Base-by-base conservation (phyloP, 768 basidiomycete genomes). In the Leccinum broughii region DNA sequence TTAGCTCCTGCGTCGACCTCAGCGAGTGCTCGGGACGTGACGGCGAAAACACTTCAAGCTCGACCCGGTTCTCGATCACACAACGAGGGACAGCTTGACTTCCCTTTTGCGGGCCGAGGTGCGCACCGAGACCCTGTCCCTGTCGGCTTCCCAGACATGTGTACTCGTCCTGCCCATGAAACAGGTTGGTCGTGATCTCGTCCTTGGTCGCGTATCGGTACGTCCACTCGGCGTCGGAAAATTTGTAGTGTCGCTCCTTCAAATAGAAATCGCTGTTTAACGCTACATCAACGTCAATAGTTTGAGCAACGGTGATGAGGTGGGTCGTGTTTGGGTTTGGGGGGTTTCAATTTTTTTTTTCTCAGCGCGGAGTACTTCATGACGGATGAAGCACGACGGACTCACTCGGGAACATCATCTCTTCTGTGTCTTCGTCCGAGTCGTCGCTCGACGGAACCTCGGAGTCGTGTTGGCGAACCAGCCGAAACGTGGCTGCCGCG, bases 131-230 rank as follows among this genome's bases (percentile, higher is more conserved):
- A 35, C 44, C 44, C 44, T 46, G 44, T 46, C n/a, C 44, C 44
- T 46, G 51, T n/a, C 46, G 61, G 39, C 35, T 28, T 24, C 24
- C 14, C 5, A 44, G 44, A 32, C 30, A 58, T 34, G 34, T 56
- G 51, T 67, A 62, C 22, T 60, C 65, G n/a, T 56, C 59, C 53
- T 64, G 66, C 9, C 63, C 66, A 4, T 22, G 62, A 56, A 70
- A 72, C 48, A 62, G 50, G 61, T 74, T 74, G 55, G 62, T 65
- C 11, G 53, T 61, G 4, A 75, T 67, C 55, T 74, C 72, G n/a
- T 74, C 61, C 15, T 66, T 54, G 32, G 72, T 74, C 34, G 72
- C 64, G 37, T 75, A 75, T 56, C 72, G 72, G 59, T 74, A 74
- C 35, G 39, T 52, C 74, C 74, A 74, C 26, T 59, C 62, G 8